A percentile compares a stretch with the other conserved stretches of the same genome.
These are phyloP conservation scores for Entomortierella lignicola DNA, from an alignment of 192 early-diverging fungal genomes.

Conservation along the genomic window DNA sequence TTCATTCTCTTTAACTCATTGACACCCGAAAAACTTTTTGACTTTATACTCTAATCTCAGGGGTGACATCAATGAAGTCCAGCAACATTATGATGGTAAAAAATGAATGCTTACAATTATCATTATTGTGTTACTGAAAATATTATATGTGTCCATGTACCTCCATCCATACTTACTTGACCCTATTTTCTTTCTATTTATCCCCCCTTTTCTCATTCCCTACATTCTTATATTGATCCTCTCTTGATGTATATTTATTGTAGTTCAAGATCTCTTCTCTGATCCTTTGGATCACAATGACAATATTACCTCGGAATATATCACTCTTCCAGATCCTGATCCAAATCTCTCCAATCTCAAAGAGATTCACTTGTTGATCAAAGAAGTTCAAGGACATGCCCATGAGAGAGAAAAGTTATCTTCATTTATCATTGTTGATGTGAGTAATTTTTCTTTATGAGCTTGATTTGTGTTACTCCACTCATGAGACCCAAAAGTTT, in stretches of 20 bases:
- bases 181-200: too few relatives aligned
- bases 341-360: slow-evolving; percentile 74
- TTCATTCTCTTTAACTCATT: background rate
- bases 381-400: slow-evolving; percentile 58
- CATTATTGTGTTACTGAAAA: background rate
- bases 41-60: slow-evolving; percentile 1
- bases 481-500: background rate
- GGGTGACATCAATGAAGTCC: slow-evolving; percentile 21
- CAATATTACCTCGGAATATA: background rate
- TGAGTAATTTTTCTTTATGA: slow-evolving; percentile 18
- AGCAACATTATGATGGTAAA: slow-evolving; percentile 41
- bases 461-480: background rate
- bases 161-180: background rate
- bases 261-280: slow-evolving; percentile 15
- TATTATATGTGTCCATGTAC: background rate
- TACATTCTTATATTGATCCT: too few relatives aligned
- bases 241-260: background rate
- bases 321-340: slow-evolving; percentile 69
- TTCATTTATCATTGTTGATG: slow-evolving; percentile 65
- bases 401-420: slow-evolving; percentile 71
- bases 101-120: background rate
- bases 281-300: slow-evolving; percentile 16
- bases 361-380: slow-evolving; percentile 75
- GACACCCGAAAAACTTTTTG: background rate
- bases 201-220: too few relatives aligned